Conservation (phyloP, 306 rosid species). For the Rosa rugosa region DNA sequence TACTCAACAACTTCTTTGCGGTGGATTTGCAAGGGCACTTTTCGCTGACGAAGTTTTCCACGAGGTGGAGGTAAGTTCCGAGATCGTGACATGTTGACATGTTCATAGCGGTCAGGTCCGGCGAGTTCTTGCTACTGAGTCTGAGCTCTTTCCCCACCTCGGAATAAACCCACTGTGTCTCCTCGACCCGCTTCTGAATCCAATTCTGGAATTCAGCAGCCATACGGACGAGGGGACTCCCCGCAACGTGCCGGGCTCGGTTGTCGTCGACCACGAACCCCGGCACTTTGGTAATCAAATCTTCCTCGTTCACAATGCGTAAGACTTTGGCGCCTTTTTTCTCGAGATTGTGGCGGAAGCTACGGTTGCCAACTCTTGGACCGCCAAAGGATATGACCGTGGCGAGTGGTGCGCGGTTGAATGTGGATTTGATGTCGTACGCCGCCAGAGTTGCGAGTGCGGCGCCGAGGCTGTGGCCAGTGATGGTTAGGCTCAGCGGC, state of each 20-base stretch:
- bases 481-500: constrained; percentile 66
- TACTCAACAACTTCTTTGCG: constrained; percentile 40
- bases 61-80: constrained; percentile 66
- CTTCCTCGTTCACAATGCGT: constrained; percentile 71
- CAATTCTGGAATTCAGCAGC: constrained; percentile 33
- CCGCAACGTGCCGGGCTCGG: background rate
- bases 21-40: constrained; percentile 56
- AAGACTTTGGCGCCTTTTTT: constrained; percentile 48
- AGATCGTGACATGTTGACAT: constrained; percentile 71
- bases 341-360: constrained; percentile 47
- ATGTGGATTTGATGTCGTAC: constrained; percentile 37
- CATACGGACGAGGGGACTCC: constrained; percentile 1
- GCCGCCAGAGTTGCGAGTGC: constrained; percentile 82
- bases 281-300: constrained; percentile 59
- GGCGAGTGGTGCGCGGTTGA: constrained; percentile 38
- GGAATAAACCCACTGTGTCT: constrained; percentile 58
- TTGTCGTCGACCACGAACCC: constrained; percentile 47
- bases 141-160: constrained; percentile 76
- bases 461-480: constrained; percentile 92
- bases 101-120: constrained; percentile 43
- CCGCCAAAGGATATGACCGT: constrained; percentile 82
- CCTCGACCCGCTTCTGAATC: constrained; percentile 53
- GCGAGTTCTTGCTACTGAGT: constrained; percentile 59
- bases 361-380: constrained; percentile 67
- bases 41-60: constrained; percentile 62